Conservation (phyloP, 257 asterid species). For the Ligustrum vulgare region DNA sequence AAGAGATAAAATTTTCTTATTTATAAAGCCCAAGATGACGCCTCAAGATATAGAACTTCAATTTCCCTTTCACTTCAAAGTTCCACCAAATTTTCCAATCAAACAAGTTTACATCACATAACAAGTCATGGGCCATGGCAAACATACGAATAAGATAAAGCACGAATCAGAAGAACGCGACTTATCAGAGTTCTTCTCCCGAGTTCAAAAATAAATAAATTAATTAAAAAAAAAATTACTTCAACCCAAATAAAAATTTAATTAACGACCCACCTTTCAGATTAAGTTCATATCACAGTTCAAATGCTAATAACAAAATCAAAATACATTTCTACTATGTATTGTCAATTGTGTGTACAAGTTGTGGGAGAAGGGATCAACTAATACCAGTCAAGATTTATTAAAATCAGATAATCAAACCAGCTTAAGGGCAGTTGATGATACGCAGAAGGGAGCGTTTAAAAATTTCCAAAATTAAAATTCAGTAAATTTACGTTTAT, state of each 20-base stretch:
- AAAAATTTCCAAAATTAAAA: neutral
- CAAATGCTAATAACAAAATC: constrained; percentile 11
- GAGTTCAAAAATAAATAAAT: constrained; percentile 14
- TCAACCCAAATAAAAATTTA: constrained; percentile 15
- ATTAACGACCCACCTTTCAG: constrained; percentile 16
- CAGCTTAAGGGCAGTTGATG: constrained; percentile 42
- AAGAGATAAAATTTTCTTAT: neutral
- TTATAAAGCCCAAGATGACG: neutral
- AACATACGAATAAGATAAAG: constrained; percentile 25
- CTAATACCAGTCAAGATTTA: constrained; percentile 35
- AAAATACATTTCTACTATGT: neutral
- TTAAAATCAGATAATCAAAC: constrained; percentile 43
- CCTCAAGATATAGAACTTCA: constrained; percentile 12
- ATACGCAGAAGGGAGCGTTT: constrained; percentile 10
- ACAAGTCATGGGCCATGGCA: constrained; percentile 24
- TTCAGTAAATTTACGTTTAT: constrained; percentile 10
- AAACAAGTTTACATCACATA: constrained; percentile 21
- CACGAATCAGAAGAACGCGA: constrained; percentile 22
- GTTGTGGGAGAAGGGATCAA: neutral
- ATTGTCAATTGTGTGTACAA: neutral
- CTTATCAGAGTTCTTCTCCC: constrained; percentile 10
- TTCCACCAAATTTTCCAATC: constrained; percentile 5
- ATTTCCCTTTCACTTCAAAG: neutral
- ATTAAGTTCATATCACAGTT: neutral
- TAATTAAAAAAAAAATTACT: constrained; percentile 20